Percentiles rank a stretch among this genome's conserved stretches.
Conservation (phyloP, 192 early-diverging fungal species). For the Coemansia sp. region DNA sequence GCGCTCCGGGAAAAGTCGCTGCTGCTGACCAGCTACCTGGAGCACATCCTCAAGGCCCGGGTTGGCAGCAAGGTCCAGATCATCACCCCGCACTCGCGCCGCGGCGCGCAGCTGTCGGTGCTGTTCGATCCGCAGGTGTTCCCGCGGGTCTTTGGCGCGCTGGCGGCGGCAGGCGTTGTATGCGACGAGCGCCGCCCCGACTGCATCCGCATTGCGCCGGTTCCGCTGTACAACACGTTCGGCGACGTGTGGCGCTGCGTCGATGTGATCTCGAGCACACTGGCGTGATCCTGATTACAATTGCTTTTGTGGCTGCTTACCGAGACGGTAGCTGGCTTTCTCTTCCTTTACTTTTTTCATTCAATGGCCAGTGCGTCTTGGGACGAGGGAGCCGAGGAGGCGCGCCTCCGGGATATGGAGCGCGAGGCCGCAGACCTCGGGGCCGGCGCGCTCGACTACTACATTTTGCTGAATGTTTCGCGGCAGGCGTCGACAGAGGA, state of each 20-base stretch:
- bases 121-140: constrained; percentile 47
- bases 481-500: constrained; percentile 51
- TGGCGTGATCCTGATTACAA: neutral
- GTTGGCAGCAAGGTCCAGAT: constrained; percentile 48
- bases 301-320: no score
- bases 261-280: constrained; percentile 38
- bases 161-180: constrained; percentile 63
- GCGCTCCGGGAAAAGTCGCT: constrained; percentile 70
- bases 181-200: constrained; percentile 87
- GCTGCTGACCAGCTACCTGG: constrained; percentile 78
- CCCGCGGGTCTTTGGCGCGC: constrained; percentile 54
- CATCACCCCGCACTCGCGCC: constrained; percentile 69
- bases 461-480: constrained; percentile 62
- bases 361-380: constrained; percentile 13
- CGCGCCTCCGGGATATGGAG: constrained; percentile 22
- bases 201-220: constrained; percentile 85
- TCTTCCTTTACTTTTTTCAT: neutral
- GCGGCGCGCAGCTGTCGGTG: constrained; percentile 87
- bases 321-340: neutral
- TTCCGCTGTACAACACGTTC: constrained; percentile 87
- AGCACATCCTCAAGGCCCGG: constrained; percentile 59
- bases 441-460: constrained; percentile 50
- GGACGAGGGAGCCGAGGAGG: constrained; percentile 31
- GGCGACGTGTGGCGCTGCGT: constrained; percentile 69
- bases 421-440: constrained; percentile 4